Evolutionary conservation across 2,329 filamentous ascomycete genomes (phyloP).

Genomic region (Chalaropsis ovoidea): DNA sequence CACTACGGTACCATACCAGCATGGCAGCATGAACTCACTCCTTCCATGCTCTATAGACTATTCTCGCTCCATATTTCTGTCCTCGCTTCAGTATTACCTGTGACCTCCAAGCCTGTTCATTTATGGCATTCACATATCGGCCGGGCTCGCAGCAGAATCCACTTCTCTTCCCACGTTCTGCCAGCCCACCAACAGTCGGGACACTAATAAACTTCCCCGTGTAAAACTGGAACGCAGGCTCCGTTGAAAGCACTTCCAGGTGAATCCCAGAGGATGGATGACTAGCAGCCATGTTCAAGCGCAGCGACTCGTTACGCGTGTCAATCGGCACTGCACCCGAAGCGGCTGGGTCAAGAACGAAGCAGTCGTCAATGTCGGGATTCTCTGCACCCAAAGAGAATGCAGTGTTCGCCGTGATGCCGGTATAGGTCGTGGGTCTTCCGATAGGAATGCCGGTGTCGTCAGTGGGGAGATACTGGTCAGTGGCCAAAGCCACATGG

Average conservation of each 20-base stretch:
- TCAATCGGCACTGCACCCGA: conserved; percentile 48
- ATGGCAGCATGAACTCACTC: conserved; percentile 35
- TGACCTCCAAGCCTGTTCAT: conserved; percentile 66
- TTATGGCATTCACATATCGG: conserved; percentile 80
- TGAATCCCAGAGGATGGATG: conserved; percentile 67
- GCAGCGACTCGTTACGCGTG: conserved; percentile 52
- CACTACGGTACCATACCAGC: not conserved
- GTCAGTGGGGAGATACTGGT: conserved; percentile 64
- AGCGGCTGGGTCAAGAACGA: conserved; percentile 56
- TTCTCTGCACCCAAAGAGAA: conserved; percentile 63
- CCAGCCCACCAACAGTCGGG: conserved; percentile 51
- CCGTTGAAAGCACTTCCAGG: conserved; percentile 79
- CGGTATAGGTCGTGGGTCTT: conserved; percentile 53
- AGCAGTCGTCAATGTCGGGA: conserved; percentile 83
- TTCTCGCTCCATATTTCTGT: conserved; percentile 67
- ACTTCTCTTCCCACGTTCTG: conserved; percentile 55
- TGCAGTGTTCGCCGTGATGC: conserved; percentile 52
- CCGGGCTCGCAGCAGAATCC: conserved; percentile 91
- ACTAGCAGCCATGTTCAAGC: conserved; percentile 58
- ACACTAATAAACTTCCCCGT: conserved; percentile 78
- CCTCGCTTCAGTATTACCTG: conserved; percentile 79
- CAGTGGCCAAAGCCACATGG: conserved; percentile 55
- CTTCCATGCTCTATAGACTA: conserved; percentile 79
- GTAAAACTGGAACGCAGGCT: conserved; percentile 96
- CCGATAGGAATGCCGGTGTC: conserved; percentile 63